Percentiles rank a stretch among this genome's conserved stretches.
Conservation (phyloP, 2,329 filamentous ascomycete genomes). For the Penicillium polonicum region DNA sequence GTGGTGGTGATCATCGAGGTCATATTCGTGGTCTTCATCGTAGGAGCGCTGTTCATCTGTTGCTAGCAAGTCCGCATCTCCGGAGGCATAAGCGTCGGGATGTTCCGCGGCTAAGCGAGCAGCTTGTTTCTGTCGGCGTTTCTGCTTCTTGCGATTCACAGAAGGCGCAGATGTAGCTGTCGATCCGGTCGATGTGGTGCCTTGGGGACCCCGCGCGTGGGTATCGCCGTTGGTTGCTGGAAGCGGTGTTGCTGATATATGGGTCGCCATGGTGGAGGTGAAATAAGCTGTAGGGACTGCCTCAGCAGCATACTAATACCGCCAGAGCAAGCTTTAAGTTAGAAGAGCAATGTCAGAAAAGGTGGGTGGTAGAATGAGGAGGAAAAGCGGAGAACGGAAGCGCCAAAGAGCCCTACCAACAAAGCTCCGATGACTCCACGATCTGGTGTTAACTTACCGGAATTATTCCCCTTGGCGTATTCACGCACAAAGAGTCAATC, state of each 20-base stretch:
- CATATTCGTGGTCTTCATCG: conserved; percentile 34
- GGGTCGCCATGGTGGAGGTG: conserved; percentile 31
- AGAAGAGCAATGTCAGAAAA: conserved; percentile 6
- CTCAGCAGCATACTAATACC: conserved; percentile 17
- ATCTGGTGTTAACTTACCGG: conserved; percentile 18
- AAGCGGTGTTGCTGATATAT: conserved; percentile 26
- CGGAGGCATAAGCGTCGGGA: conserved; percentile 32
- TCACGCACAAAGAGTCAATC: conserved; percentile 9
- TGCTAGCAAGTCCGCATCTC: conserved; percentile 29
- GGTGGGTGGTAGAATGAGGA: conserved; percentile 9
- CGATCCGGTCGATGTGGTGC: conserved; percentile 12
- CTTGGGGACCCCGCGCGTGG: conserved; percentile 26
- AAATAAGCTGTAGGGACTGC: conserved; percentile 26
- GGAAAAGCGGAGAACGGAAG: conserved; percentile 25
- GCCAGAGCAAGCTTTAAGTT: conserved; percentile 2
- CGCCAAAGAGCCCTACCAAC: conserved; percentile 26
- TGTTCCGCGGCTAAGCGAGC: conserved; percentile 65
- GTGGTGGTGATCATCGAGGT: conserved; percentile 42
- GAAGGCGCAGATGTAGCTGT: conserved; percentile 13
- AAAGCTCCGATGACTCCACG: conserved; percentile 28
- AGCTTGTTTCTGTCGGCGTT: conserved; percentile 80
- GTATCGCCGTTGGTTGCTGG: conserved; percentile 32
- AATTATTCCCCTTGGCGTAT: conserved; percentile 15
- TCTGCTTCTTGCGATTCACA: conserved; percentile 93
- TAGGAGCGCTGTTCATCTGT: conserved; percentile 28